Base-by-base conservation (phyloP, 768 basidiomycete genomes). In the Termitomyces sp. region DNA sequence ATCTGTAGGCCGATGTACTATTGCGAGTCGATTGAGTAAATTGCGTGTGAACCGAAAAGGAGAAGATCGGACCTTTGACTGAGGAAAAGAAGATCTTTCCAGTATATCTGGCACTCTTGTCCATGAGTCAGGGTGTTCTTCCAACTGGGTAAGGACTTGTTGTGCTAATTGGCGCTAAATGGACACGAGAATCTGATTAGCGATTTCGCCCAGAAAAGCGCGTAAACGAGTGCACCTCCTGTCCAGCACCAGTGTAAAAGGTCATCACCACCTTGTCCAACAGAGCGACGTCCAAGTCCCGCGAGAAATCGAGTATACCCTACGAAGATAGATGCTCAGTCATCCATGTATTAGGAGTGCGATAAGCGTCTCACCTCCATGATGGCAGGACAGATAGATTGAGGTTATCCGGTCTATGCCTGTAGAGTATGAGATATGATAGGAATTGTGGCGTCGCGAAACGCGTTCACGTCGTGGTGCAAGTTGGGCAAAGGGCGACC, bases 1-100 rank as follows among this genome's bases (percentile, higher is more conserved):
- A 99, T 96, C 76, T 98, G 96, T 57, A 98, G 80, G 45, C 94
- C 96, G 71, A 99, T 94, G 75, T 93, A 98, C 96, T 98, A 61
- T 36, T 11, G 42, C 20, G 9, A 8, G 46, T 35, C 52, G 32
- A 42, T 52, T 59, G 22, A 65, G 45, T 52, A 49, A 33, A 36
- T 20, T 22, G 40, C 15, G 22, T 53, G 56, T 35, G 16, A 20
- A 40, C n/a, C n/a, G 48, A 50, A 22, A 57, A 63, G 61, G 57
- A 33, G 53, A 40, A 45, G 33, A 58, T 58, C 67, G 52, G 46
- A 90, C 92, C 82, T 94, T 98, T 69, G 87, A 86, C 76, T 98
- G 96, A 32, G 89, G 86, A 73, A 89, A 95, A 12, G 82, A 79
- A 1, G 94, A 91, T 55, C 82, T 81, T 69, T 97, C 94, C 61